Base-by-base conservation (phyloP, 1,284 basidiomycete genomes). In the Pisolithus thermaeus region DNA sequence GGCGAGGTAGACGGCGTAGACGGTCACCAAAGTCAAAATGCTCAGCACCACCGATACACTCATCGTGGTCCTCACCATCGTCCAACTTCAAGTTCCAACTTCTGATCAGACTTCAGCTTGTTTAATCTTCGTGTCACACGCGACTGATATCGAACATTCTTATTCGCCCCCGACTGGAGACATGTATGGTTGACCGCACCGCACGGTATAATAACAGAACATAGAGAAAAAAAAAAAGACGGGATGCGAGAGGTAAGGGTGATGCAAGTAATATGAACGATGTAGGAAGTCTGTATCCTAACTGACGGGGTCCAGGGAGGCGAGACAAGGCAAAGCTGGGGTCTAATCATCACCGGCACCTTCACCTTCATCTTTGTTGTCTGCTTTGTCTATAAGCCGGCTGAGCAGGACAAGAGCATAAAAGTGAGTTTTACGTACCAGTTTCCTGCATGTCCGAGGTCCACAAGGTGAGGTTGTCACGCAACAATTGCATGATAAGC, bases 391-490 rank as follows among this genome's bases (percentile, higher is more conserved):
- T 72, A 73, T 71, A 47, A 50, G 56, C 8, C 44, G 39, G 37
- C 53, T 60, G 52, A 54, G 59, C 43, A 57, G 36, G n/a, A 53
- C 42, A 46, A 3, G 18, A 32, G 23, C n/a, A n/a, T n/a, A 7
- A 8, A 22, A 35, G 30, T 2, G 22, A 3, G 35, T 9, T 41
- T 18, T 4, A 80, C 83, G 56, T 49, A 90, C 87, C 87, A 66
- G 84, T 78, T 54, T 91, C 89, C 68, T 91, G 87, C 94, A 97
- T 97, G 74, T 97, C 94, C 54, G 91, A 95, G 56, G 95, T 97
- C 94, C 94, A 98, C 67, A 96, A 82, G 47, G 95, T 98, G 51
- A 99, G 79, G 85, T 99, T 98, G 77, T 99, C 96, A 68, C 97
- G 87, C 70, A 99, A 85, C 59, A 99, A 78, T 75, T 99, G 96